These are phyloP conservation scores for Salvia sclarea DNA, from an alignment of 305 asterid species.

Conservation along the genomic window DNA sequence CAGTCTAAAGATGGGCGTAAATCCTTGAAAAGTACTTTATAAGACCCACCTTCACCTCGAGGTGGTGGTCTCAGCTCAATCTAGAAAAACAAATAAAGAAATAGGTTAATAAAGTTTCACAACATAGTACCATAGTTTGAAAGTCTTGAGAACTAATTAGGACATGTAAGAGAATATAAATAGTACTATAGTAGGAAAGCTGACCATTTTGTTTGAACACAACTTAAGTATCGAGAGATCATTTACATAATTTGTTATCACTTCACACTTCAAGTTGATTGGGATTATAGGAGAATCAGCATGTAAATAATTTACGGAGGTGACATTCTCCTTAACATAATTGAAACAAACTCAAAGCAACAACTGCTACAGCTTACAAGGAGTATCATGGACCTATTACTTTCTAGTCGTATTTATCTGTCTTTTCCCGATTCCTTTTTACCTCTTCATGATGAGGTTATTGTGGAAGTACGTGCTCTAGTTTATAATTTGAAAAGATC, in stretches of 20 bases:
- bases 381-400: neutral
- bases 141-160: no score
- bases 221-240: neutral
- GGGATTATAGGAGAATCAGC: neutral
- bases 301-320: neutral
- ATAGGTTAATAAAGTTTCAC: conserved; percentile 4
- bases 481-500: neutral
- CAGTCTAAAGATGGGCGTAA: conserved; percentile 86
- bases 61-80: conserved; percentile 61
- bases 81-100: conserved; percentile 44
- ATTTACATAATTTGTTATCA: neutral
- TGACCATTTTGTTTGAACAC: neutral
- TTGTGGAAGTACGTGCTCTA: neutral
- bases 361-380: neutral
- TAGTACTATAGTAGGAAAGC: no score
- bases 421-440: neutral
- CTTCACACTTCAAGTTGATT: neutral
- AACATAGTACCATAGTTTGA: conserved; percentile 14
- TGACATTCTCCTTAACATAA: neutral
- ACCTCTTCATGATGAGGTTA: no score
- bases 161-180: no score
- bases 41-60: conserved; percentile 63
- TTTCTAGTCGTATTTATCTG: neutral
- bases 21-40: conserved; percentile 51
- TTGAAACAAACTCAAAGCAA: neutral